Percentiles rank a stretch among this genome's conserved stretches.
phyloP scores from a whole-genome alignment of 1,139 yeast genomes.

The Nadsonia commutata region DNA sequence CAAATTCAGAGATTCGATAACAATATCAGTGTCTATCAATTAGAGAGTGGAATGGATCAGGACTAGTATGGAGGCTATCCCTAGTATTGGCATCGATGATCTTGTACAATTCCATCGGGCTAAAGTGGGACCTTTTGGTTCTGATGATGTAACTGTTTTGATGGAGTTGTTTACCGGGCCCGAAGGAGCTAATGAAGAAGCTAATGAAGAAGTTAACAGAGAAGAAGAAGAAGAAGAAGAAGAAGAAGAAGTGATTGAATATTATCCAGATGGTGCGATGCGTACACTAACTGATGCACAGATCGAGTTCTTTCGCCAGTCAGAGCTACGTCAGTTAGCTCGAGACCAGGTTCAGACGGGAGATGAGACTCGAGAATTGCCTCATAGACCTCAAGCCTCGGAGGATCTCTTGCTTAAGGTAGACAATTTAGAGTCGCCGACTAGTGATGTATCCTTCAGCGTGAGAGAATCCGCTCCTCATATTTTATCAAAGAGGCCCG shows the following conservation, averaged over 20 bases:
- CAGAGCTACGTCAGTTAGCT: conserved; percentile 11
- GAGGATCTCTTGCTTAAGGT: too few species aligned
- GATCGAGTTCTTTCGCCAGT: conserved; percentile 14
- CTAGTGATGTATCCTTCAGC: too few species aligned
- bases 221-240: conserved; percentile 1
- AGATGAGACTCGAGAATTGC: conserved; percentile 1
- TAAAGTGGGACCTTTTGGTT: conserved; percentile 8
- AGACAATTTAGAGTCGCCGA: background rate
- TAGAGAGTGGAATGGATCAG: too few species aligned
- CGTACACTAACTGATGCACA: conserved; percentile 17
- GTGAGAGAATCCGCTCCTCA: too few species aligned
- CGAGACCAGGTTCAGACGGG: background rate
- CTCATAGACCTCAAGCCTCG: too few species aligned
- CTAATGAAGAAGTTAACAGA: background rate
- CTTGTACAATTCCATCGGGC: conserved; percentile 9
- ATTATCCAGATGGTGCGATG: conserved; percentile 14
- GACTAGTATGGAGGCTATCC: too few species aligned
- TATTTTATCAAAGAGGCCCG: too few species aligned
- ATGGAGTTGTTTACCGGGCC: background rate
- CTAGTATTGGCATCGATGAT: conserved; percentile 6
- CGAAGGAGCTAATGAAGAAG: background rate
- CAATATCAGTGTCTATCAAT: too few species aligned
- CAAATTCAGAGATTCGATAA: too few species aligned
- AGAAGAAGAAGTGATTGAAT: conserved; percentile 4
- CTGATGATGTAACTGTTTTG: background rate